phyloP scores from a whole-genome alignment of 306 rosid species.

The Elaeagnus macrophylla region DNA sequence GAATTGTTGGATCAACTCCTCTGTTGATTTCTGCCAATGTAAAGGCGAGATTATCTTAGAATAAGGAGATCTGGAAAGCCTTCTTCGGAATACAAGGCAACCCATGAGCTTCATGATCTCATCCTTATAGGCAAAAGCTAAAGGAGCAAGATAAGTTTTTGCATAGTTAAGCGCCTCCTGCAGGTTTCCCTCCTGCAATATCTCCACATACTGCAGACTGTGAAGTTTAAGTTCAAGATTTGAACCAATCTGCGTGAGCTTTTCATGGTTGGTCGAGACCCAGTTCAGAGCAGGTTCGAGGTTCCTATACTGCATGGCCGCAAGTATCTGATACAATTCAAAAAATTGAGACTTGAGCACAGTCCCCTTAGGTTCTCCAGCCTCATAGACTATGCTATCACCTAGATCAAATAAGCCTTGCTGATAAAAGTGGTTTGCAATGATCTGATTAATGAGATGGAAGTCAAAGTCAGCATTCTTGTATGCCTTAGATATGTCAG shows the following conservation, averaged over 20 bases:
- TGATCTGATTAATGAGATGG: conserved; percentile 52
- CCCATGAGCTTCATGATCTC: conserved; percentile 85
- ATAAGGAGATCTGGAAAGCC: conserved; percentile 63
- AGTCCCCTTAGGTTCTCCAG: conserved; percentile 50
- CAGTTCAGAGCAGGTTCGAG: conserved; percentile 78
- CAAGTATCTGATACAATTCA: conserved; percentile 61
- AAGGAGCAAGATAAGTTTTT: conserved; percentile 54
- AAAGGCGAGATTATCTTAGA: conserved; percentile 43
- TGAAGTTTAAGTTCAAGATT: conserved; percentile 63
- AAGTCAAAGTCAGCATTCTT: conserved; percentile 65
- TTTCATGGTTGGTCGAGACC: conserved; percentile 45
- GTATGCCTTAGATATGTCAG: conserved; percentile 75
- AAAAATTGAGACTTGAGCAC: conserved; percentile 45
- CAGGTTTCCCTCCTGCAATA: conserved; percentile 45
- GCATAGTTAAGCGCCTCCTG: conserved; percentile 58
- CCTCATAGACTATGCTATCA: conserved; percentile 55
- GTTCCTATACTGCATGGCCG: conserved; percentile 51
- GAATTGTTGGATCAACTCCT: conserved; percentile 60
- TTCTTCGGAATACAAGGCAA: conserved; percentile 57
- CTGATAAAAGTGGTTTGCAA: conserved; percentile 66
- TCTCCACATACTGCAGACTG: conserved; percentile 60
- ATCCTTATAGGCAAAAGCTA: conserved; percentile 49
- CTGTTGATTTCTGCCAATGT: conserved; percentile 60
- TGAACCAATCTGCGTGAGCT: conserved; percentile 46
- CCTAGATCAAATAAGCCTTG: conserved; percentile 69